phyloP scores from a whole-genome alignment of 2,329 filamentous ascomycete species.

The Colletotrichum cereale region DNA sequence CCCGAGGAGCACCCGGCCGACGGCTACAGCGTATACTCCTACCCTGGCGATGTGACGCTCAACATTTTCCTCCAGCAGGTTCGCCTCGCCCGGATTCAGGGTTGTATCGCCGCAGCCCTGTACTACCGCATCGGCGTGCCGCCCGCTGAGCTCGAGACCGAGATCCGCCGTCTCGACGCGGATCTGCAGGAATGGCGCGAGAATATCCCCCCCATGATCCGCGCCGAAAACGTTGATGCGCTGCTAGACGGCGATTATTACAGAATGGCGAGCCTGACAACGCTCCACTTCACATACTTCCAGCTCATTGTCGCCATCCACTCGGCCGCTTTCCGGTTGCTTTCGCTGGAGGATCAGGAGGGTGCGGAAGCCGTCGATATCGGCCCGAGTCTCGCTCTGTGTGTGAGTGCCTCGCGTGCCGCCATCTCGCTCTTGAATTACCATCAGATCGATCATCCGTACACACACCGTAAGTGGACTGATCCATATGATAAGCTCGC shows the following conservation, averaged over 20 bases:
- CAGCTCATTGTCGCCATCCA: conserved; percentile 35
- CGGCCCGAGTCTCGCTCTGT: conserved; percentile 18
- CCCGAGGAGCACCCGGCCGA: conserved; percentile 35
- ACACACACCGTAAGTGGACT: conserved; percentile 20
- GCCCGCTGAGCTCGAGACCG: conserved; percentile 31
- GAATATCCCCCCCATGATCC: conserved; percentile 36
- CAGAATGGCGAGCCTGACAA: conserved; percentile 26
- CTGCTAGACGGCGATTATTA: conserved; percentile 31
- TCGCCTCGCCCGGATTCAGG: conserved; percentile 34
- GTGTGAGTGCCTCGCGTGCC: conserved; percentile 30
- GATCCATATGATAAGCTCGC: background rate
- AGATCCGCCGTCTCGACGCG: conserved; percentile 29
- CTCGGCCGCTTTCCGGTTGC: conserved; percentile 29
- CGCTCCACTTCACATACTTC: conserved; percentile 36
- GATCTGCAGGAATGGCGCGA: conserved; percentile 36
- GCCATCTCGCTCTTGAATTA: conserved; percentile 35
- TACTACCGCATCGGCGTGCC: conserved; percentile 17
- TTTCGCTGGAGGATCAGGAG: conserved; percentile 25
- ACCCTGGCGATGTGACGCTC: conserved; percentile 28
- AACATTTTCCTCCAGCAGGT: conserved; percentile 37
- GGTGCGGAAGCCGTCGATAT: conserved; percentile 19
- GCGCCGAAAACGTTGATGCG: conserved; percentile 28
- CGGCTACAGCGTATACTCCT: conserved; percentile 32
- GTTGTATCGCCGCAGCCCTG: conserved; percentile 9
- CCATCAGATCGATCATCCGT: conserved; percentile 30